Evolutionary conservation across 208 protist species (phyloP).

Genomic region (Trichomonas tenax): DNA sequence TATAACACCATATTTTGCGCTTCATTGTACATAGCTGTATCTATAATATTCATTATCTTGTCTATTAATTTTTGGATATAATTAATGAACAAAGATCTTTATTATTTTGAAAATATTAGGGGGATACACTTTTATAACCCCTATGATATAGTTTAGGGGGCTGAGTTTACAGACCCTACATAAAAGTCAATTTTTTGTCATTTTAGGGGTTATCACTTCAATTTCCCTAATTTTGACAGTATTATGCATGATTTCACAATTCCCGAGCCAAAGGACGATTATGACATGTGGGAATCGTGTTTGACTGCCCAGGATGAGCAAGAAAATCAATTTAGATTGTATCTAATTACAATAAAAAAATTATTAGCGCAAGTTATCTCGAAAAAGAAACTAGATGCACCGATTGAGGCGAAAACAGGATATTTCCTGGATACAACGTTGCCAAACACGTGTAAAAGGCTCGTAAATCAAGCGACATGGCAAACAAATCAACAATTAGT

Average conservation of each 20-base stretch:
- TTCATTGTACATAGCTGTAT: no score
- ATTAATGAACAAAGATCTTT: no score
- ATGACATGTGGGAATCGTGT: background rate
- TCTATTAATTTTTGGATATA: no score
- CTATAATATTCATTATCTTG: no score
- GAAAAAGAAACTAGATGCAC: background rate
- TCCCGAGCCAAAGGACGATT: background rate
- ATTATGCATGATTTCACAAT: background rate
- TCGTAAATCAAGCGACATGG: background rate
- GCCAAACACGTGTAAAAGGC: background rate
- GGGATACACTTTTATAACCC: no score
- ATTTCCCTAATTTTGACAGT: no score
- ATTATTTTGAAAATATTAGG: no score
- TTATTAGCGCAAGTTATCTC: background rate
- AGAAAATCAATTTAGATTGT: background rate
- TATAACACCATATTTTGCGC: no score
- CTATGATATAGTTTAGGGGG: no score
- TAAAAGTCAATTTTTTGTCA: no score
- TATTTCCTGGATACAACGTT: background rate
- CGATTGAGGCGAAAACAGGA: background rate
- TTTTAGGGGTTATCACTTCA: no score
- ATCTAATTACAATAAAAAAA: background rate
- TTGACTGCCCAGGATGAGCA: background rate
- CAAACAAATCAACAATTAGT: background rate
- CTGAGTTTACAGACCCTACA: no score